Conservation (phyloP, 2,329 filamentous ascomycete species). For the Botrytis fabae region DNA sequence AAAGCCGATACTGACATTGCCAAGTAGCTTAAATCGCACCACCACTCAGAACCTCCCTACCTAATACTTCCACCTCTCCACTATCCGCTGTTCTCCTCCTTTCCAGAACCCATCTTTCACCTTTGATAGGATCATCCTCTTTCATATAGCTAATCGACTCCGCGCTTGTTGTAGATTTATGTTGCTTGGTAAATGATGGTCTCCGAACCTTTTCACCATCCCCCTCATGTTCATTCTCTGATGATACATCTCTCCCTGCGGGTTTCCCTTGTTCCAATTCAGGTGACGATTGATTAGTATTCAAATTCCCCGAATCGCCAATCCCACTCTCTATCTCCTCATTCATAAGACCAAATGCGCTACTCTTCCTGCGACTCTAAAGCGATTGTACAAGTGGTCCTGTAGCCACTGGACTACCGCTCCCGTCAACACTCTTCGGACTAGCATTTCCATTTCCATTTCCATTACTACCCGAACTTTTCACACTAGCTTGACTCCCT, state of each 20-base stretch:
- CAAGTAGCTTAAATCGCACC: slow-evolving; percentile 11
- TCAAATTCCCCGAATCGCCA: slow-evolving; percentile 13
- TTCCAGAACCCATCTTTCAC: slow-evolving; percentile 68
- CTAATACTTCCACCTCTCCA: slow-evolving; percentile 65
- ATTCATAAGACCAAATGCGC: slow-evolving; percentile 21
- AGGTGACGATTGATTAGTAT: background rate
- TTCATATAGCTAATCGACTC: slow-evolving; percentile 69
- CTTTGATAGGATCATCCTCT: slow-evolving; percentile 59
- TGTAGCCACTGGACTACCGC: slow-evolving; percentile 33
- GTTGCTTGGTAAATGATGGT: slow-evolving; percentile 35
- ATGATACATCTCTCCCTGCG: background rate
- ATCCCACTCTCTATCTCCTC: slow-evolving; percentile 26
- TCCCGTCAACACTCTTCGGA: slow-evolving; percentile 35
- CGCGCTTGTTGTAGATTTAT: slow-evolving; percentile 56
- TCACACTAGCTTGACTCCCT: slow-evolving; percentile 73
- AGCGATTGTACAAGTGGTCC: slow-evolving; percentile 1
- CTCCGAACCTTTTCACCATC: slow-evolving; percentile 34
- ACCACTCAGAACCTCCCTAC: slow-evolving; percentile 52
- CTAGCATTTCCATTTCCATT: slow-evolving; percentile 37
- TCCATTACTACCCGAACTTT: slow-evolving; percentile 51
- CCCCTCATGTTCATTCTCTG: slow-evolving; percentile 27
- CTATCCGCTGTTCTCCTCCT: slow-evolving; percentile 64
- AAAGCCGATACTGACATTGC: background rate
- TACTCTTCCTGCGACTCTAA: slow-evolving; percentile 17
- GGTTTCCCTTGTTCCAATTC: slow-evolving; percentile 24